Conservation (phyloP, 108 stramenopile genomes). For the Craspedostauros australis region DNA sequence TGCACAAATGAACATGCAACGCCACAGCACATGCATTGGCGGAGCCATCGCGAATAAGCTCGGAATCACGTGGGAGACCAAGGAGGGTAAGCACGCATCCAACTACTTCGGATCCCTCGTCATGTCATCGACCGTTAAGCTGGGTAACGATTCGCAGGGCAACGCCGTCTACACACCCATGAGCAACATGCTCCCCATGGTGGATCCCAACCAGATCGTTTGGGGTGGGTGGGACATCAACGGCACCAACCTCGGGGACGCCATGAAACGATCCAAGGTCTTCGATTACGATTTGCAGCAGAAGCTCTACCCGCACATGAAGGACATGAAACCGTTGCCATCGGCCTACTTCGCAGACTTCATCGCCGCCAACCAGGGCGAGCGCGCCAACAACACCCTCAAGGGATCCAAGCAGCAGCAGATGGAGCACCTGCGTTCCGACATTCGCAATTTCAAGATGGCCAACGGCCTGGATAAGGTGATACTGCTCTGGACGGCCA, state of each 20-base stretch:
- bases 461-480: conserved; percentile 87
- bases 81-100: conserved; percentile 79
- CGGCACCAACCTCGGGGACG: conserved; percentile 82
- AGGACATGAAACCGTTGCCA: conserved; percentile 84
- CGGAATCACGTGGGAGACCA: conserved; percentile 87
- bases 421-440: conserved; percentile 85
- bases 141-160: conserved; percentile 82
- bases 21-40: conserved; percentile 68
- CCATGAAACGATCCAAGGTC: conserved; percentile 88
- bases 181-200: conserved; percentile 88
- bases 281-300: conserved; percentile 89
- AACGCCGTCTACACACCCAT: conserved; percentile 89
- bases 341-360: conserved; percentile 94
- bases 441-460: conserved; percentile 91
- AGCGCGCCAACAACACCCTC: conserved; percentile 93
- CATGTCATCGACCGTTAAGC: conserved; percentile 88
- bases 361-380: conserved; percentile 97
- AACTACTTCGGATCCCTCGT: conserved; percentile 96
- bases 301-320: conserved; percentile 90
- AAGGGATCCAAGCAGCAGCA: conserved; percentile 90
- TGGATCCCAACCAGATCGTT: conserved; percentile 92
- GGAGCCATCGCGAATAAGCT: conserved; percentile 94
- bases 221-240: conserved; percentile 99
- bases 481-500: conserved; percentile 96
- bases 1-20: too few relatives aligned